A percentile compares a stretch with the other conserved stretches of the same genome.
These are phyloP conservation scores for Phylloporus sp. DNA, from an alignment of 768 basidiomycete genomes.

Conservation along the genomic window DNA sequence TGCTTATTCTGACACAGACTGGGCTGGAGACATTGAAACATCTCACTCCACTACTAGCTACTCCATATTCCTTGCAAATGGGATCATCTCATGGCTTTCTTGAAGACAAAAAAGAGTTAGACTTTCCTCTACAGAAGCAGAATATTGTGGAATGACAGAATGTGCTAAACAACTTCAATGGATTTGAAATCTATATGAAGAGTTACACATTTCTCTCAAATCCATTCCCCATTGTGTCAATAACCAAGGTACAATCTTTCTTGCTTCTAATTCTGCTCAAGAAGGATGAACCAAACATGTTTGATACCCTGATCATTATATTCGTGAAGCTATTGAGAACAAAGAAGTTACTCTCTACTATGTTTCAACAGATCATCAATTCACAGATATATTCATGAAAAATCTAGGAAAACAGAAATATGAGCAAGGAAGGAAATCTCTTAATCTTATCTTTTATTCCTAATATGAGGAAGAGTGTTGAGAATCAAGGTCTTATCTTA, in stretches of 20 bases:
- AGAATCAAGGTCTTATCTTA: no score
- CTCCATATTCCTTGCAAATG: background rate
- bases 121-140: background rate
- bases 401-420: background rate
- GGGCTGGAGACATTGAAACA: background rate
- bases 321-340: background rate
- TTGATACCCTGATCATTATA: background rate
- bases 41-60: background rate
- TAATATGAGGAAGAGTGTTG: no score
- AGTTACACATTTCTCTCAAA: background rate
- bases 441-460: no score
- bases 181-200: background rate
- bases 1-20: background rate
- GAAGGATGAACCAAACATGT: background rate
- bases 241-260: background rate
- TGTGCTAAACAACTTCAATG: background rate
- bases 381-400: background rate
- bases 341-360: background rate
- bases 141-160: background rate
- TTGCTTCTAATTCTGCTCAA: background rate
- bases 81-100: background rate
- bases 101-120: background rate
- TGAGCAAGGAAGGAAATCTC: no score
- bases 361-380: background rate
- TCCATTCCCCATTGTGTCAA: background rate